Conservation (phyloP, 2,329 filamentous ascomycete species). For the Penicillium oxalicum region DNA sequence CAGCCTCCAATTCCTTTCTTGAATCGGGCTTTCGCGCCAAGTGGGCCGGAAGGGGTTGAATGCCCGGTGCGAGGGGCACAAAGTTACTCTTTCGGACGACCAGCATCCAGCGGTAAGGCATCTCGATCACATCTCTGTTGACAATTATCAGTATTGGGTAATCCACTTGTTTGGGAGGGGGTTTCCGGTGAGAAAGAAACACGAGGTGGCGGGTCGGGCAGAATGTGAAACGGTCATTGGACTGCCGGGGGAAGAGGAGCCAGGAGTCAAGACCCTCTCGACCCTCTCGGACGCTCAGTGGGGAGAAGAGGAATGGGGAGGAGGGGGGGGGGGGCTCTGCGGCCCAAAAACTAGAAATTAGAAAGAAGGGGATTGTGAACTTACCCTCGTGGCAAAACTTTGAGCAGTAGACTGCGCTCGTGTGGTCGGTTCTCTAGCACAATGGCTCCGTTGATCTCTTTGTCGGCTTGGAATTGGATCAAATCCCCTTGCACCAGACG, state of each 20-base stretch:
- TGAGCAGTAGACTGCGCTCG: slow-evolving; percentile 71
- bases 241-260: background rate
- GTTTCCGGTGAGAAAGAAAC: too few relatives aligned
- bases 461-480: slow-evolving; percentile 78
- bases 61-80: slow-evolving; percentile 41
- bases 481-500: slow-evolving; percentile 66
- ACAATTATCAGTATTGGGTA: slow-evolving; percentile 30
- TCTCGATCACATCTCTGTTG: slow-evolving; percentile 48
- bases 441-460: slow-evolving; percentile 84
- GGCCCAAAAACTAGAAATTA: too few relatives aligned
- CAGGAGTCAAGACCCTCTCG: background rate
- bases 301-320: too few relatives aligned
- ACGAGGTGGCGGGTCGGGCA: too few relatives aligned
- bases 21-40: slow-evolving; percentile 48
- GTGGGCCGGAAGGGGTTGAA: slow-evolving; percentile 44
- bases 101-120: slow-evolving; percentile 53
- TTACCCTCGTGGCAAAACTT: slow-evolving; percentile 79
- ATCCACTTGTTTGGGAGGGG: background rate
- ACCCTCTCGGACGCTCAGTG: background rate
- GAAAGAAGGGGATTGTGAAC: slow-evolving; percentile 28
- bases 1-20: slow-evolving; percentile 52
- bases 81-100: slow-evolving; percentile 47
- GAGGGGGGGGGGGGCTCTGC: too few relatives aligned
- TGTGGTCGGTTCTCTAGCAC: slow-evolving; percentile 74
- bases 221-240: too few relatives aligned